These are phyloP conservation scores for Nitzschia inconspicua DNA, from an alignment of 108 stramenopile genomes.

Conservation along the genomic window DNA sequence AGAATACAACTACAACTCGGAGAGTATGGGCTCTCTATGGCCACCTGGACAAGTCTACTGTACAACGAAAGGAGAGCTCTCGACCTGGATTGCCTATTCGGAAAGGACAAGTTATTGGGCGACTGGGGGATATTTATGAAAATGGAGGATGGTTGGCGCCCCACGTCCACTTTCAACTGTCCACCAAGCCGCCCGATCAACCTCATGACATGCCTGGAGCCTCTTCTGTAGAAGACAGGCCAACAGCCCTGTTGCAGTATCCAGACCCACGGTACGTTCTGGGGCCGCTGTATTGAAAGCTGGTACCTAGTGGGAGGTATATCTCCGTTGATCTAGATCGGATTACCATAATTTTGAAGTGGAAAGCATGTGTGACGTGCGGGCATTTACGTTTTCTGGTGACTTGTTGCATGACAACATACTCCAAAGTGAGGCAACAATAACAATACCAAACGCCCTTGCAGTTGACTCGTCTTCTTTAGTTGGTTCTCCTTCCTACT, in stretches of 20 bases:
- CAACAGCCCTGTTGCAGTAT: conserved; percentile 52
- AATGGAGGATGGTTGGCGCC: conserved; percentile 81
- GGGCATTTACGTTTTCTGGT: no score
- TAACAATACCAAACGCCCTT: no score
- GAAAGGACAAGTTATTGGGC: conserved; percentile 54
- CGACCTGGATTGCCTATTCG: conserved; percentile 17
- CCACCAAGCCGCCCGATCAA: conserved; percentile 41
- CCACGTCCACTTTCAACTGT: conserved; percentile 74
- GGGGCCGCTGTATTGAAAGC: conserved; percentile 54
- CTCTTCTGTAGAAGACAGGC: conserved; percentile 48
- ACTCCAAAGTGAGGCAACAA: no score
- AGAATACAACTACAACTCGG: background rate
- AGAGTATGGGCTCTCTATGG: conserved; percentile 76
- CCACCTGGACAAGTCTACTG: conserved; percentile 50
- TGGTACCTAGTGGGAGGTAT: no score
- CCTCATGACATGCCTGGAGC: conserved; percentile 80
- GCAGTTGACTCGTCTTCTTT: no score
- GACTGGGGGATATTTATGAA: conserved; percentile 66
- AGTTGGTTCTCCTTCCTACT: no score
- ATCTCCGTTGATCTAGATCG: no score
- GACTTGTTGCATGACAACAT: no score
- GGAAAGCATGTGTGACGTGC: no score
- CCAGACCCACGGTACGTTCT: conserved; percentile 68
- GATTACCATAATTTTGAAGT: no score
- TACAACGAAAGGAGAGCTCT: conserved; percentile 10